These are phyloP conservation scores for Nymphaea thermarum DNA, from an alignment of 164 flowering plant genomes.

Conservation along the genomic window DNA sequence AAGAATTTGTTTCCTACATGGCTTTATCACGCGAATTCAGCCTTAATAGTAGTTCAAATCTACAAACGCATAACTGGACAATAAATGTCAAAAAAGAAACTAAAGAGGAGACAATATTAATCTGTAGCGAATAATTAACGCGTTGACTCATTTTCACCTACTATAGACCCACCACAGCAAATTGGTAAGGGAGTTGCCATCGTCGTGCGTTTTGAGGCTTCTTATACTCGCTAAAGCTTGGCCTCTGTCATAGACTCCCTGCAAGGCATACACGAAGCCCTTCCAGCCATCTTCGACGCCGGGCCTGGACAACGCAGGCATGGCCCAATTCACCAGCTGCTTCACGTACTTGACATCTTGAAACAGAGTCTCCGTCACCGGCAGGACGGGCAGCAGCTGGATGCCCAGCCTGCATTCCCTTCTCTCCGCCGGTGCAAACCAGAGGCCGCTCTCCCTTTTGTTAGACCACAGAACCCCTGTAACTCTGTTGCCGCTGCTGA, in stretches of 20 bases:
- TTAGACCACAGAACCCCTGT: constrained; percentile 86
- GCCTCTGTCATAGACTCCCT: constrained; percentile 54
- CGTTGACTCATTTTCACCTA: constrained; percentile 7
- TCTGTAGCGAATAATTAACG: too few relatives aligned
- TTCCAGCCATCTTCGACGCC: constrained; percentile 93
- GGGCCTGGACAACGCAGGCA: constrained; percentile 54
- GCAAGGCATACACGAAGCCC: constrained; percentile 75
- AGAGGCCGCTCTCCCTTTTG: constrained; percentile 79
- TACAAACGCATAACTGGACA: too few relatives aligned
- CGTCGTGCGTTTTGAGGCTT: constrained; percentile 52
- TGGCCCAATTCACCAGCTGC: constrained; percentile 63
- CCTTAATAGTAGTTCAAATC: too few relatives aligned
- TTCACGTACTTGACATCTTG: constrained; percentile 37
- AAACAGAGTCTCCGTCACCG: constrained; percentile 63
- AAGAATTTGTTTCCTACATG: too few relatives aligned
- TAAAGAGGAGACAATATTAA: too few relatives aligned
- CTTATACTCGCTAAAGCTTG: constrained; percentile 49
- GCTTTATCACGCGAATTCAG: too few relatives aligned
- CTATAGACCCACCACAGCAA: constrained; percentile 87
- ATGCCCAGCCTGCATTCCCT: constrained; percentile 77
- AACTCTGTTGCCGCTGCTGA: constrained; percentile 50
- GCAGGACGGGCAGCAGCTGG: constrained; percentile 70
- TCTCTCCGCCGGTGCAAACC: constrained; percentile 90
- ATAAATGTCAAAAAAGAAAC: too few relatives aligned
- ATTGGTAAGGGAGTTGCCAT: constrained; percentile 76